Evolutionary conservation across 495 filamentous ascomycete genomes (phyloP), one percentile per base, ranked within the genome.

Genomic region (Aspergillus steynii): DNA sequence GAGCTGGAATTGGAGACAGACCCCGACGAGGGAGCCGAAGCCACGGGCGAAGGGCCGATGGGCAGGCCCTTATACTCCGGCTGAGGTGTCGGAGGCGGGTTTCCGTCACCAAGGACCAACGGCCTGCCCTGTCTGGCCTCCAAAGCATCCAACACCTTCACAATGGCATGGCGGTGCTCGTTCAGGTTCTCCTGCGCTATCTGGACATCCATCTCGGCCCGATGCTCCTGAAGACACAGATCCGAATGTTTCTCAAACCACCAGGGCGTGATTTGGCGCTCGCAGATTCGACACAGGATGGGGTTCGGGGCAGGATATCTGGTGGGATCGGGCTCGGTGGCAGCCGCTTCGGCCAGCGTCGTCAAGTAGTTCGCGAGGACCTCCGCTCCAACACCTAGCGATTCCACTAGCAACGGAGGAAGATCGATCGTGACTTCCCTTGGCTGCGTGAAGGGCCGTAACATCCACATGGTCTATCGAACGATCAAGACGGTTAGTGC

Each of bases 221-320:
- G 87, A 72, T 99, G 95, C 71, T 99, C 95, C 71, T 97, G 92
- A 56, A 96, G 79, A 70, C 95, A 99, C 9, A 97, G 83, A 63
- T 99, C 95, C 0, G 95, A 96, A 69, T 99, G 95, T 73, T 97
- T 98, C 74, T 97, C 93, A 66, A 99, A 99, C 96, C 95, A 98
- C 95, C 95, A 99, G 15, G 95, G 92, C n/a, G 90, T 90, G 48
- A 99, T 97, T 62, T 97, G 91, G 50, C 96, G 91, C 70, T 99
- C 95, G 68, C 95, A 99, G 61, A 99, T 98, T 45, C 95, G 91
- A 74, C 95, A 99, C 29, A 99, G 84, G 8, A 98, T 89, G 1
- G 93, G 92, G 5, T 87, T 85, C 2, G 95, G 96, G 7, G 92
- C 91, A n/a, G 92, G 88, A 71, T 92, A 88, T 65, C 89, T 86